phyloP scores from a whole-genome alignment of 257 asterid genomes.

The Plantago major region DNA sequence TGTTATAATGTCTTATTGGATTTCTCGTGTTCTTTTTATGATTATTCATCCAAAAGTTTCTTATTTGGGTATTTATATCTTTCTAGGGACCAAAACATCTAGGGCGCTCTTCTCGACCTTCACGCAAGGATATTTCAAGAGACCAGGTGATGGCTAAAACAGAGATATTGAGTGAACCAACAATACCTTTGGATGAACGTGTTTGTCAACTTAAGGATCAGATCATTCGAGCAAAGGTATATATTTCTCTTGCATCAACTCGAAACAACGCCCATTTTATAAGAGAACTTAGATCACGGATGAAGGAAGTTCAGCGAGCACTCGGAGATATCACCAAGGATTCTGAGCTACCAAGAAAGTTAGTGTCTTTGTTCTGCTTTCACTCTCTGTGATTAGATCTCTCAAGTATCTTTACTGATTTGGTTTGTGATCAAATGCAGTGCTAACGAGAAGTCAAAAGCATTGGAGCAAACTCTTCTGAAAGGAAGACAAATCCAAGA shows the following conservation, averaged over 20 bases:
- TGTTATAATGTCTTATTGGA: neutral
- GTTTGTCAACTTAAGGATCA: slow-evolving; percentile 50
- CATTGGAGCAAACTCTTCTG: slow-evolving; percentile 49
- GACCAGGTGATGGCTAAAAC: slow-evolving; percentile 25
- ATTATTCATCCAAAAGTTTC: neutral
- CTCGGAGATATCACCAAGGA: slow-evolving; percentile 48
- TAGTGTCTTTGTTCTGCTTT: slow-evolving; percentile 13
- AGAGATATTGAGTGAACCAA: slow-evolving; percentile 27
- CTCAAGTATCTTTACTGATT: neutral
- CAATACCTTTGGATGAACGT: slow-evolving; percentile 31
- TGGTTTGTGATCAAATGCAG: slow-evolving; percentile 23
- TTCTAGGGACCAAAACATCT: slow-evolving; percentile 25
- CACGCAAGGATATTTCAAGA: slow-evolving; percentile 22
- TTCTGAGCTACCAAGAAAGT: slow-evolving; percentile 57
- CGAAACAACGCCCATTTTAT: slow-evolving; percentile 47
- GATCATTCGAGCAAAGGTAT: slow-evolving; percentile 46
- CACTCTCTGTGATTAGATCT: neutral
- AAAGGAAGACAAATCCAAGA: slow-evolving; percentile 53
- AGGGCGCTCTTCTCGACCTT: slow-evolving; percentile 14
- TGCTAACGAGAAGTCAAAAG: slow-evolving; percentile 44
- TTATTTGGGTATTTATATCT: slow-evolving; percentile 12
- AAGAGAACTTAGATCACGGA: slow-evolving; percentile 48
- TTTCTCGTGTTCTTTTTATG: neutral
- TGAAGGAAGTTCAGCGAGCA: slow-evolving; percentile 46
- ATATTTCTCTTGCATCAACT: slow-evolving; percentile 41